Conservation (phyloP, 2,329 filamentous ascomycete genomes). For the Teratosphaeriaceae sp. region DNA sequence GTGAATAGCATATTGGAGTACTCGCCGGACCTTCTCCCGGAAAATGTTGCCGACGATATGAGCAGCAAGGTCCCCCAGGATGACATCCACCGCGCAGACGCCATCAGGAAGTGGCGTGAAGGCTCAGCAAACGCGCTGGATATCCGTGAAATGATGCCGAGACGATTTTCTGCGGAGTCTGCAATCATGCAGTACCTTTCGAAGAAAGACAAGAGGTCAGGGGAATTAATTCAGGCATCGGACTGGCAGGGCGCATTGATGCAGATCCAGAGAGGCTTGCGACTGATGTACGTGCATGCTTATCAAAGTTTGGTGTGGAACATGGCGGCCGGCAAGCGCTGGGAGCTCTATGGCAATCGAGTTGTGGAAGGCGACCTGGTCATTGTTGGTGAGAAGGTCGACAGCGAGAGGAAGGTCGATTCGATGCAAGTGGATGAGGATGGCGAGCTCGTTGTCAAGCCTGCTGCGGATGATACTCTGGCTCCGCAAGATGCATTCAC, state of each 20-base stretch:
- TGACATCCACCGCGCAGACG: conserved; percentile 70
- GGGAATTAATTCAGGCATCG: conserved; percentile 43
- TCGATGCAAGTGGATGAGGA: conserved; percentile 48
- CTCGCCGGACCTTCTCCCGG: conserved; percentile 55
- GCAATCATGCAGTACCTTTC: conserved; percentile 72
- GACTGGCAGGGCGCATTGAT: conserved; percentile 80
- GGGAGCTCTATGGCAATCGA: conserved; percentile 63
- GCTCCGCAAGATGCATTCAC: conserved; percentile 52
- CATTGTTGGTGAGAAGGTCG: conserved; percentile 55
- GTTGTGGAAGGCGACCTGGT: conserved; percentile 85
- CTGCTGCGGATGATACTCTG: conserved; percentile 49
- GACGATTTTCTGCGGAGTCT: conserved; percentile 73
- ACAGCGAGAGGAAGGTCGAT: conserved; percentile 24
- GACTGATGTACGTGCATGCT: conserved; percentile 93
- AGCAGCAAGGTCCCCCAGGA: conserved; percentile 56
- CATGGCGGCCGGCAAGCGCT: conserved; percentile 70
- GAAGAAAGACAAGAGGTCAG: conserved; percentile 35
- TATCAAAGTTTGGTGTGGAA: conserved; percentile 98
- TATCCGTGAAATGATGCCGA: conserved; percentile 64
- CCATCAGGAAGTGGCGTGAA: conserved; percentile 66
- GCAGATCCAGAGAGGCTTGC: conserved; percentile 71
- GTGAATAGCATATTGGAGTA: conserved; percentile 71
- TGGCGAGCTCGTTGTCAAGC: conserved; percentile 60
- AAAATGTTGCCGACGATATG: conserved; percentile 37
- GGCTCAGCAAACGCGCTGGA: conserved; percentile 38